Base-by-base conservation (phyloP, 257 asterid genomes). In the Scutellaria minor region DNA sequence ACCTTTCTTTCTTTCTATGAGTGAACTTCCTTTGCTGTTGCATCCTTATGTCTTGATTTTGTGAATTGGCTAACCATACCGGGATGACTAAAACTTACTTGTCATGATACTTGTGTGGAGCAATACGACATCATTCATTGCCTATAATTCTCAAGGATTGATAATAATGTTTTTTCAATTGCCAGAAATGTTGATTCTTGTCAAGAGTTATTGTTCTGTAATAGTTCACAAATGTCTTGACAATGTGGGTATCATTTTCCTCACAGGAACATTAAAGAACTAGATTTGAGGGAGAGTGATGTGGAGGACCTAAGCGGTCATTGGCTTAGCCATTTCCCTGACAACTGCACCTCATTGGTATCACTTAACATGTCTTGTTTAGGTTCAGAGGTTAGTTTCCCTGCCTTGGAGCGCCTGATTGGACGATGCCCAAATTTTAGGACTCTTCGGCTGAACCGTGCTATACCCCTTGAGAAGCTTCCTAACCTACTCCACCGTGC, bases 271-370 rank as follows among this genome's bases (percentile, higher is more conserved):
- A 75, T 88, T 14, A 82, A 79, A 66, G 90, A 85, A 77, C 76
- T 88, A 35, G 91, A 88, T 72, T 75, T 85, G 81, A 76, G 79
- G 60, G 91, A 88, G 78, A 76, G 89, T 76, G 89, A 83, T 52
- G 91, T 82, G 77, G 89, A 83, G 69, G 89, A 85, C 71, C 55
- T 80, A 44, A 85, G 87, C 37, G 91, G 87, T 57, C 89, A 83
- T 35, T 88, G 94, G 91, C 81, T 85, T 22, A 82, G 88, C 78
- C 89, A 82, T 75, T 88, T 88, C 72, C 89, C 94, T 0, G 83
- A 82, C 69, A 81, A 52, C 73, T 85, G 78, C 79, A 88, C 86
- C 9, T 82, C 86, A 9, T 82, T 88, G 42, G 89, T 80, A 22
- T 84, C 88, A 4, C 90, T 88, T 42, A 85, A 83, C 84, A 83